phyloP scores from a whole-genome alignment of 2,329 filamentous ascomycete genomes.

The Pestalotiopsis sp. region DNA sequence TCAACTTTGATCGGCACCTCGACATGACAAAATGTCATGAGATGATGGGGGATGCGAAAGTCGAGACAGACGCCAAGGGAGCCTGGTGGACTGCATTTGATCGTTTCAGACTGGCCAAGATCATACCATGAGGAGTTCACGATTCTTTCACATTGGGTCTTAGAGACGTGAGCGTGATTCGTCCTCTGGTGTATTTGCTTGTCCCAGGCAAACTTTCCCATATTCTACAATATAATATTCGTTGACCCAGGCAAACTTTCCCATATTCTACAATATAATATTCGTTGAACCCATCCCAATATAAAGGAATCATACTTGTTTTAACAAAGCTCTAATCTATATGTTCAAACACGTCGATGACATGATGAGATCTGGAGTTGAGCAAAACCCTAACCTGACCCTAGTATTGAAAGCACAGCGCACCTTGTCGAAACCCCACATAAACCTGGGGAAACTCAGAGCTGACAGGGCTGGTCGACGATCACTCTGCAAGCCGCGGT shows the following conservation, averaged over 20 bases:
- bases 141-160: neutral
- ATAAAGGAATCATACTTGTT: no score
- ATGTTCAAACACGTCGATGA: no score
- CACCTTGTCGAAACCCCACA: neutral
- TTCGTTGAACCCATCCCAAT: no score
- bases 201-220: no score
- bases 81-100: constrained; percentile 36
- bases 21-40: constrained; percentile 30
- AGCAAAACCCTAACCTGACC: no score
- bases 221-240: no score
- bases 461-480: neutral
- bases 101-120: constrained; percentile 33
- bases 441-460: neutral
- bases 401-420: neutral
- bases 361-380: no score
- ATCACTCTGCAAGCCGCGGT: neutral
- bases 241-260: no score
- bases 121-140: constrained; percentile 30
- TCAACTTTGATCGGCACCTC: constrained; percentile 37
- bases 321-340: no score
- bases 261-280: no score
- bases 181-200: no score
- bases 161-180: neutral
- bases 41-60: constrained; percentile 31
- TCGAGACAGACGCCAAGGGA: constrained; percentile 30